Percentiles rank a stretch among this genome's conserved stretches.
phyloP scores from a whole-genome alignment of 176 grass and related monocot genomes.

The Juncus effusus region DNA sequence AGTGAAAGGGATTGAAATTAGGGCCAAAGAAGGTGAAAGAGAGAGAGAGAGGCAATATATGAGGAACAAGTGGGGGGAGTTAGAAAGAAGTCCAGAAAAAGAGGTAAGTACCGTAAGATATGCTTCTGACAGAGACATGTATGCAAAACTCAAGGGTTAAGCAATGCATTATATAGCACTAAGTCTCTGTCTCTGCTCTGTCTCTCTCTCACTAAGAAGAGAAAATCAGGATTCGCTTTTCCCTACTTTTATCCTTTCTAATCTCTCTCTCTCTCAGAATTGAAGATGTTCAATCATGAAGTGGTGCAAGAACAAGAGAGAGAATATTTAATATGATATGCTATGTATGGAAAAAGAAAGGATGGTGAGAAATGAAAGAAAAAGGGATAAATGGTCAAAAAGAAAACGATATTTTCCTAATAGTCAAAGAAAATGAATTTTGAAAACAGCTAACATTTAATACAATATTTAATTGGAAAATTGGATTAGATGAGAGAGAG shows the following conservation, averaged over 20 bases:
- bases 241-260: too few species aligned
- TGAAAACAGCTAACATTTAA: background rate
- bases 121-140: slow-evolving; percentile 7
- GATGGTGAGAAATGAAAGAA: background rate
- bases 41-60: background rate
- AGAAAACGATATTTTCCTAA: background rate
- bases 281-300: slow-evolving; percentile 1
- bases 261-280: background rate
- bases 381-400: background rate
- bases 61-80: slow-evolving; percentile 8
- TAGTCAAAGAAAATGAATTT: background rate
- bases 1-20: slow-evolving; percentile 14
- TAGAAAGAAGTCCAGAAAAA: slow-evolving; percentile 20
- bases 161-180: slow-evolving; percentile 24
- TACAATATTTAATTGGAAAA: background rate
- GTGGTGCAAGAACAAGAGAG: background rate
- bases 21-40: slow-evolving; percentile 3
- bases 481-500: slow-evolving; percentile 1
- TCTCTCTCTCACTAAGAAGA: slow-evolving; percentile 13
- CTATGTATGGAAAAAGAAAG: background rate
- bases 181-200: slow-evolving; percentile 5
- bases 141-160: slow-evolving; percentile 30
- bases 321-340: background rate
- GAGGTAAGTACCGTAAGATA: slow-evolving; percentile 22
- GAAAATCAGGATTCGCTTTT: background rate